phyloP scores from a whole-genome alignment of 768 basidiomycete species.

The Termitomyces sp. region DNA sequence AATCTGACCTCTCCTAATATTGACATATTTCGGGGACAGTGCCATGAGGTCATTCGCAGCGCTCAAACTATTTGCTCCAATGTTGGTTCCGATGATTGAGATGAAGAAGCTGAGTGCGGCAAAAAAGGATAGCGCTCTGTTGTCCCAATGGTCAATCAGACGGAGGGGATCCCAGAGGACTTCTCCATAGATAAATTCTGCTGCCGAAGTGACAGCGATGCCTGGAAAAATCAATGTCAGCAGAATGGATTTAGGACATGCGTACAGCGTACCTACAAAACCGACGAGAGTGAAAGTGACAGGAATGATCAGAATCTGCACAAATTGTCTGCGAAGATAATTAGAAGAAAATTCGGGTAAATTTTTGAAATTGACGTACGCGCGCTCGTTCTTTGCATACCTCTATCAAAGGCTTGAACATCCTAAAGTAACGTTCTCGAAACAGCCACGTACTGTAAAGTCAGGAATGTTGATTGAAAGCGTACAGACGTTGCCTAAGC shows the following conservation, averaged over 20 bases:
- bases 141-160: conserved; percentile 80
- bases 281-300: conserved; percentile 71
- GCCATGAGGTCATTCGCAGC: conserved; percentile 87
- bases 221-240: conserved; percentile 26
- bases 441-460: conserved; percentile 49
- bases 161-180: conserved; percentile 70
- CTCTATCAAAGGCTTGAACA: conserved; percentile 35
- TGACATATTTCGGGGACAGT: conserved; percentile 73
- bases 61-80: conserved; percentile 69
- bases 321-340: conserved; percentile 50
- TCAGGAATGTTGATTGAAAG: conserved; percentile 82
- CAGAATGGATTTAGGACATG: background rate
- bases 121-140: conserved; percentile 85
- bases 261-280: conserved; percentile 47
- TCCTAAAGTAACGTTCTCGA: background rate
- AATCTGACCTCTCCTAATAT: conserved; percentile 76
- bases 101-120: conserved; percentile 71
- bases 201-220: conserved; percentile 78
- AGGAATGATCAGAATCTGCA: conserved; percentile 76
- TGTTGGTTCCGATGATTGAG: conserved; percentile 68
- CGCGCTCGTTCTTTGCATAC: conserved; percentile 67
- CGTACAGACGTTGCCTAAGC: conserved; percentile 71
- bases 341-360: background rate
- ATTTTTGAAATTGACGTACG: conserved; percentile 35
- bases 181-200: conserved; percentile 64